Base-by-base conservation (phyloP, 176 grass and related monocot genomes). In the Neostapfia colusana region DNA sequence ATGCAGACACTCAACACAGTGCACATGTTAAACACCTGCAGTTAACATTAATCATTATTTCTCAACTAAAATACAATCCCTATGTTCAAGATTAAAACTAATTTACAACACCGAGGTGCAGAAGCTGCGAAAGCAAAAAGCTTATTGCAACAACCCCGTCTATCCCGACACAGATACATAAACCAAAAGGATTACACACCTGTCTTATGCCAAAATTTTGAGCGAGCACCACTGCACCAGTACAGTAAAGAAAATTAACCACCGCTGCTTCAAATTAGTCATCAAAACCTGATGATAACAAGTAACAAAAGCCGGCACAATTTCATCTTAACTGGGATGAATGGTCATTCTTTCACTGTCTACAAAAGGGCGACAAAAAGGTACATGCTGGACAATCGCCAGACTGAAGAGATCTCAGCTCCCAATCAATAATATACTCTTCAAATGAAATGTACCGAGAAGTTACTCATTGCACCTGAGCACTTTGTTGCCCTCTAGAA, bases 151-250 rank as follows among this genome's bases (percentile, higher is more conserved):
- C 67, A 26, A 21, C 81, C 10, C 42, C 27, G 7, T 64, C 74
- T 84, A 75, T 46, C 54, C 21, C 45, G 75, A 84, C 62, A n/a
- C n/a, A n/a, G 6, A n/a, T 14, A 63, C 58, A 62, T 70, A 60
- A 39, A 28, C 37, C 45, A 75, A 70, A 77, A 83, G 49, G 55
- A 68, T 82, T 82, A n/a, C n/a, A n/a, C n/a, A n/a, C n/a, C n/a
- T n/a, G n/a, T n/a, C n/a, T n/a, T n/a, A 76, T 80, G 76, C 71
- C 87, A 87, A 90, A 86, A 83, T 77, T 86, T 59, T 79, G 46
- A 60, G 70, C 59, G 43, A 37, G 18, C 66, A 74, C n/a, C n/a
- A n/a, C n/a, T n/a, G n/a, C n/a, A n/a, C 16, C 46, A 14, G 21
- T 39, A 15, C 18, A 44, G 1, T 26, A 79, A 76, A 83, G 54